phyloP scores from a whole-genome alignment of 371 early-diverging fungal species.

The Parasitella parasitica region DNA sequence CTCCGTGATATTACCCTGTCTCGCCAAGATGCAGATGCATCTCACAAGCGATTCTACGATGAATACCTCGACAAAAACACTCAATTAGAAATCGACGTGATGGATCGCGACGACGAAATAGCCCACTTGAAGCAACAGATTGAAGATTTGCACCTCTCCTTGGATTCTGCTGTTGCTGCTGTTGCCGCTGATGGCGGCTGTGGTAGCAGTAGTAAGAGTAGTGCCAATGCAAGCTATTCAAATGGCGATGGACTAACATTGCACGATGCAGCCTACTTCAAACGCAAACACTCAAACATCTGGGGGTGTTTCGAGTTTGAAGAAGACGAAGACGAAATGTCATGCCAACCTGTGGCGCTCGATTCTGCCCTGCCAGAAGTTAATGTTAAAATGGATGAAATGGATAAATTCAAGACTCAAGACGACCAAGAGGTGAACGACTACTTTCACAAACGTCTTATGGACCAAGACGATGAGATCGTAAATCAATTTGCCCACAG shows the following conservation, averaged over 20 bases:
- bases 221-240: not conserved
- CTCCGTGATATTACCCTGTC: constrained; percentile 33
- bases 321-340: constrained; percentile 4
- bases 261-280: constrained; percentile 17
- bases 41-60: constrained; percentile 35
- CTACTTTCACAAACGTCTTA: constrained; percentile 4
- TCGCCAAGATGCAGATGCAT: constrained; percentile 37
- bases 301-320: constrained; percentile 20
- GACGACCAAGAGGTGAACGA: constrained; percentile 7
- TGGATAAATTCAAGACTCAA: constrained; percentile 3
- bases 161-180: not conserved
- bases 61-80: constrained; percentile 29
- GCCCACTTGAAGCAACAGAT: constrained; percentile 28
- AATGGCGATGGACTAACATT: not conserved
- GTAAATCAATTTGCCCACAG: not conserved
- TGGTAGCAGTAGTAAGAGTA: not conserved
- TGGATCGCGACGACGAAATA: constrained; percentile 33
- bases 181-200: not conserved
- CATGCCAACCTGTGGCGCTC: constrained; percentile 8
- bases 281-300: not conserved
- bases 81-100: constrained; percentile 30
- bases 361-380: constrained; percentile 17
- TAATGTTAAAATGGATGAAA: constrained; percentile 5
- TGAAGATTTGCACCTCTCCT: constrained; percentile 14
- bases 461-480: not conserved